Evolutionary conservation across 176 grass and related monocot genomes (phyloP).

Genomic region (Raddia guianensis): DNA sequence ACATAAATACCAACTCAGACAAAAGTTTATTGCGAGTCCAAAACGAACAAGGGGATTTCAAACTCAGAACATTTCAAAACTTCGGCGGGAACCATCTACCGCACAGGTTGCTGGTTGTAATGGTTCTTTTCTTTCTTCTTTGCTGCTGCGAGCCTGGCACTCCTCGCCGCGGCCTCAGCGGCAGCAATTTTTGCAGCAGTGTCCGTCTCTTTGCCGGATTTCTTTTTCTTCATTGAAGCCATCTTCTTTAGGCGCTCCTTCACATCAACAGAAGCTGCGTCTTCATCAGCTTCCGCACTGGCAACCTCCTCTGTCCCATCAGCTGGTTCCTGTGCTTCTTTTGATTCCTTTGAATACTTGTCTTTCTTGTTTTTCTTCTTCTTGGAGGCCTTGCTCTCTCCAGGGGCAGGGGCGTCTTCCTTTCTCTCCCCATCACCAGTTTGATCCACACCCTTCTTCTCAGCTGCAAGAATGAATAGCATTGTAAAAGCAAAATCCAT

Average conservation of each 20-base stretch:
- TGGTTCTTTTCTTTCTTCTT: slow-evolving; percentile 99
- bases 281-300: slow-evolving; percentile 65
- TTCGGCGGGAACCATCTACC: slow-evolving; percentile 56
- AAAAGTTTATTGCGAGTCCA: slow-evolving; percentile 56
- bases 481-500: slow-evolving; percentile 15
- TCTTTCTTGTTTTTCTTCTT: slow-evolving; percentile 97
- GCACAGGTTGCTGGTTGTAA: slow-evolving; percentile 97
- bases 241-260: slow-evolving; percentile 98
- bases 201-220: slow-evolving; percentile 82
- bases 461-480: slow-evolving; percentile 42
- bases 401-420: slow-evolving; percentile 52
- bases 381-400: slow-evolving; percentile 79
- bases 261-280: slow-evolving; percentile 65
- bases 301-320: slow-evolving; percentile 55
- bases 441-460: slow-evolving; percentile 59
- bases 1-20: slow-evolving; percentile 41
- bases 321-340: slow-evolving; percentile 59
- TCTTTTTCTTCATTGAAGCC: slow-evolving; percentile 94
- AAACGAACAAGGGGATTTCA: slow-evolving; percentile 67
- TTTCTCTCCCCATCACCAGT: slow-evolving; percentile 67
- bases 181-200: slow-evolving; percentile 79
- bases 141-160: slow-evolving; percentile 72
- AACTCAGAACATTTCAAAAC: slow-evolving; percentile 57
- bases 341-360: slow-evolving; percentile 64
- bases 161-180: slow-evolving; percentile 83